Evolutionary conservation across 768 basidiomycete species (phyloP), one percentile per base, ranked within the genome.

Genomic region (Boletus subcaerulescens): DNA sequence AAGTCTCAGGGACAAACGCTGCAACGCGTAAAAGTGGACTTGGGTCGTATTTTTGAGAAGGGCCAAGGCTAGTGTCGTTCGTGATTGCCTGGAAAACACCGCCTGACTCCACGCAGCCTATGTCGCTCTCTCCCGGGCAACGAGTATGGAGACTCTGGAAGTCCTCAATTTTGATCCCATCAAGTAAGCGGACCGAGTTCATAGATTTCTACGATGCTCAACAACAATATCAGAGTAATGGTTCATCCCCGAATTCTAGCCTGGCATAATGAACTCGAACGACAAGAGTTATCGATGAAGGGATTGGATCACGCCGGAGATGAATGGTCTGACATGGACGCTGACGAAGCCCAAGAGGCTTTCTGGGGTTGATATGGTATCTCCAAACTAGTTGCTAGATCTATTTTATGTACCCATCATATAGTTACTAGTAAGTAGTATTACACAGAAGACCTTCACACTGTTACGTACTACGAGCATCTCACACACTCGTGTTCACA

Each of bases 1-100:
- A 95, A 95, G 66, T 87, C 87, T 5, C 93, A 96, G 38, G 93
- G 93, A 0, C 93, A 94, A 69, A 95, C 93, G 0, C 72, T 96
- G 42, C 83, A 91, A 48, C 77, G 91, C 46, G 91, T 94, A 53
- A 88, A 85, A 55, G 88, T 94, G 4, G 85, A 94, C 64, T 78
- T 95, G 26, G 67, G 74, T 55, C 77, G 80, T 40, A 87, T 83
- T 1, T 96, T 96, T 71, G 93, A 89, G 67, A 86, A 81, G 54
- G 88, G 88, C 5, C 85, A 91, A 83, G 87, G 87, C 85, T 46
- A 48, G 66, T 48, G 22, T 22, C 36, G 15, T 32, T 52, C 31
- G 9, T 20, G 29, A 38, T 32, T 39, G 9, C 4, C 51, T 11
- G 32, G 45, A 17, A 56, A 40, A 29, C 18, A 33, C 5, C 44